Evolutionary conservation across 257 asterid genomes (phyloP).

Genomic region (Solanum lycopersicoides): DNA sequence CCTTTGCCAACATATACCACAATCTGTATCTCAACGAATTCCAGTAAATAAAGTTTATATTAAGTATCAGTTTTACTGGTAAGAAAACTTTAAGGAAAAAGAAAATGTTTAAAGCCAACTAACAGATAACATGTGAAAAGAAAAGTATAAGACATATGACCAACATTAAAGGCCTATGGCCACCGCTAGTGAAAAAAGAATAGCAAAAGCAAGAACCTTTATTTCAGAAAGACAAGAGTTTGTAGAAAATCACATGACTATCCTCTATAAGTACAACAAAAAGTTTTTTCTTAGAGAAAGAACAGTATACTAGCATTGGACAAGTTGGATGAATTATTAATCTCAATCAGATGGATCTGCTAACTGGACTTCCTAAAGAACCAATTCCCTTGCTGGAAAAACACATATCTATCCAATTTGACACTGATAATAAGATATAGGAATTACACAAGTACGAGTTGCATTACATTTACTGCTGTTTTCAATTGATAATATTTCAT

Average conservation of each 20-base stretch:
- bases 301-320: background rate
- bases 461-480: background rate
- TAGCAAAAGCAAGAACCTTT: background rate
- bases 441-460: background rate
- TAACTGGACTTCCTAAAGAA: background rate
- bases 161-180: background rate
- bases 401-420: background rate
- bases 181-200: background rate
- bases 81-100: background rate
- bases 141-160: background rate
- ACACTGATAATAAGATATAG: background rate
- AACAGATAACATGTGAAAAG: background rate
- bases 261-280: background rate
- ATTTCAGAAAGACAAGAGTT: background rate
- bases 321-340: background rate
- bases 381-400: background rate
- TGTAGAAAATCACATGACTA: background rate
- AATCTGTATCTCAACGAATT: background rate
- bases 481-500: background rate
- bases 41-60: background rate
- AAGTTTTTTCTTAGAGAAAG: background rate
- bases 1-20: background rate
- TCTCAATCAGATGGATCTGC: background rate
- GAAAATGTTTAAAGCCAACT: background rate
- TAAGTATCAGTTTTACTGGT: background rate